Evolutionary conservation across 2,329 filamentous ascomycete species (phyloP).

Genomic region (Xylaria sp.): DNA sequence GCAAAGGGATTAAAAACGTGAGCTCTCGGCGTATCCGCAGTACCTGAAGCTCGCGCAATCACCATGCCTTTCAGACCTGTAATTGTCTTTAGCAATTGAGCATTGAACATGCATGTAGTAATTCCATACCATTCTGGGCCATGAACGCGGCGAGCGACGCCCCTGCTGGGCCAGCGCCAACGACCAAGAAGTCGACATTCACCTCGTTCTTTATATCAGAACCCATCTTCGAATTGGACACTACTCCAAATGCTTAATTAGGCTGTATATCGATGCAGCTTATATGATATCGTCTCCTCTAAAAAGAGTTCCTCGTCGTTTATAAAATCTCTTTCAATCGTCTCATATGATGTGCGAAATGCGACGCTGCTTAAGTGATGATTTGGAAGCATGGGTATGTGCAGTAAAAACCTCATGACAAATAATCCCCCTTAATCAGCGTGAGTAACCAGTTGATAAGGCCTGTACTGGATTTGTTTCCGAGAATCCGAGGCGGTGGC

Average conservation of each 20-base stretch:
- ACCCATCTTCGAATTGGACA: conserved; percentile 19
- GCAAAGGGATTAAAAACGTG: conserved; percentile 70
- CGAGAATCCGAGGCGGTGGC: not conserved
- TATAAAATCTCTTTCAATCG: conserved; percentile 8
- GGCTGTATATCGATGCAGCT: not conserved
- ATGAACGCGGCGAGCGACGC: conserved; percentile 40
- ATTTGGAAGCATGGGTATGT: conserved; percentile 28
- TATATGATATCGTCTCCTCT: not conserved
- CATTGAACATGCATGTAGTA: not conserved
- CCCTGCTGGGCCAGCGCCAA: conserved; percentile 40
- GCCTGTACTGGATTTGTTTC: not conserved
- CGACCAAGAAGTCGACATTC: conserved; percentile 57
- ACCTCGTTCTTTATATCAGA: conserved; percentile 3
- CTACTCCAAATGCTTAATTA: not conserved
- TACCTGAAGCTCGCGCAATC: conserved; percentile 59
- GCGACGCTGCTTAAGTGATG: conserved; percentile 25
- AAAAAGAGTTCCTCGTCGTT: not conserved
- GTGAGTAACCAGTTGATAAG: conserved; percentile 17
- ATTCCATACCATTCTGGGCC: conserved; percentile 37
- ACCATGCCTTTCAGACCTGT: conserved; percentile 63
- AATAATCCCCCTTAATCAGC: conserved; percentile 28
- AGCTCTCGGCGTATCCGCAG: conserved; percentile 66
- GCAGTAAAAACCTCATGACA: conserved; percentile 7
- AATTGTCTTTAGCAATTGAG: conserved; percentile 6
- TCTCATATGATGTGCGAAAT: not conserved